These are phyloP conservation scores for Termitomyces sp. DNA, from an alignment of 768 basidiomycete genomes.

Conservation along the genomic window DNA sequence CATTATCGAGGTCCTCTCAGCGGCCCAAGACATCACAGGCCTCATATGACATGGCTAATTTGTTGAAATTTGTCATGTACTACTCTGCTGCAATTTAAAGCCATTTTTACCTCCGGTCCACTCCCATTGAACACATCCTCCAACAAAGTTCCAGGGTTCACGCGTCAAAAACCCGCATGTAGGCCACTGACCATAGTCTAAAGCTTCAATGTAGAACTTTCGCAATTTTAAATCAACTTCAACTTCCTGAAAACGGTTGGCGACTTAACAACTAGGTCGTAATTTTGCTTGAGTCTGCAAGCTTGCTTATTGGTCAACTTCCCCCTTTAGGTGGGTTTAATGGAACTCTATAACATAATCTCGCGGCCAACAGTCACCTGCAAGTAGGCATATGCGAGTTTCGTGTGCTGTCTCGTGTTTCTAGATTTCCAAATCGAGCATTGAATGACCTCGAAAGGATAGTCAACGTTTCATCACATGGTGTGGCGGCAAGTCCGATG, in stretches of 20 bases:
- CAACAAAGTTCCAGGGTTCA: background rate
- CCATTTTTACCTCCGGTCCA: background rate
- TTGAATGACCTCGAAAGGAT: background rate
- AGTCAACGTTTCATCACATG: background rate
- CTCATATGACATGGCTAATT: background rate
- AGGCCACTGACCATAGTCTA: background rate
- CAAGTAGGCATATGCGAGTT: background rate
- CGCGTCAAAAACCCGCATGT: background rate
- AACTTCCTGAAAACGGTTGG: background rate
- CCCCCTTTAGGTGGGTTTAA: background rate
- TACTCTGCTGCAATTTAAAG: background rate
- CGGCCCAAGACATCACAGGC: background rate
- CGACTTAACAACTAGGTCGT: too few relatives aligned
- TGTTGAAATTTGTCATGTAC: background rate
- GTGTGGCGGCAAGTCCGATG: background rate
- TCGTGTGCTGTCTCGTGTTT: background rate
- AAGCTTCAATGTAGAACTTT: background rate
- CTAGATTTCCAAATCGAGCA: background rate
- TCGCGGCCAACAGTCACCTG: too few relatives aligned
- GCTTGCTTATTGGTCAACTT: background rate
- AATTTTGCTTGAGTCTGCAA: background rate
- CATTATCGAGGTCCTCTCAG: background rate
- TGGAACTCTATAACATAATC: too few relatives aligned
- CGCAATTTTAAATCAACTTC: background rate
- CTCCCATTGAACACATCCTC: background rate